These are phyloP conservation scores for Zizania latifolia DNA, from an alignment of 176 grass and related monocot species.

Conservation along the genomic window DNA sequence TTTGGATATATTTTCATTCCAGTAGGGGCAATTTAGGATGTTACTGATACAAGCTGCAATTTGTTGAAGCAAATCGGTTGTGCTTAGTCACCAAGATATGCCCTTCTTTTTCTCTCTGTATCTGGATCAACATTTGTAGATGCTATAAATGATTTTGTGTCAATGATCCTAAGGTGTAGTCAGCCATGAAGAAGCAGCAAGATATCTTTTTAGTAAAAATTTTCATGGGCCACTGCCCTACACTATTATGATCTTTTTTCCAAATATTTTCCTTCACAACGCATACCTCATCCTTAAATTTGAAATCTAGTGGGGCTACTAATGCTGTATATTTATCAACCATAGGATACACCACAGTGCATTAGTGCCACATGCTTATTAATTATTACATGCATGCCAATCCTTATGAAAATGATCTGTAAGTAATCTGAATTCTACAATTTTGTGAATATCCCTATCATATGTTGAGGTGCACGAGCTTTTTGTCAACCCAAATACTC, in stretches of 20 bases:
- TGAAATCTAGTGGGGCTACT: not conserved
- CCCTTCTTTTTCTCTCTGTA: not conserved
- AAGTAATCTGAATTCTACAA: no score
- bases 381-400: not conserved
- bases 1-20: conserved; percentile 15
- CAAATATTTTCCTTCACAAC: no score
- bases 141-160: not conserved
- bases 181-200: not conserved
- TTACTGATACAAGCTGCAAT: not conserved
- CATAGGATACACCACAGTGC: not conserved
- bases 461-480: not conserved
- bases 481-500: not conserved
- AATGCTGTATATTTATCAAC: not conserved
- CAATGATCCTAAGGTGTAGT: conserved; percentile 1
- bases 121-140: not conserved
- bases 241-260: no score
- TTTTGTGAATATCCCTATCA: not conserved
- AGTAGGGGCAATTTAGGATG: not conserved
- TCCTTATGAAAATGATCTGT: conserved; percentile 5
- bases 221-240: no score
- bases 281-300: not conserved
- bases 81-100: not conserved
- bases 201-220: no score
- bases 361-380: not conserved
- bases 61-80: not conserved